These are phyloP conservation scores for Aspergillus alliaceus DNA, from an alignment of 2,329 filamentous ascomycete species.

Conservation along the genomic window DNA sequence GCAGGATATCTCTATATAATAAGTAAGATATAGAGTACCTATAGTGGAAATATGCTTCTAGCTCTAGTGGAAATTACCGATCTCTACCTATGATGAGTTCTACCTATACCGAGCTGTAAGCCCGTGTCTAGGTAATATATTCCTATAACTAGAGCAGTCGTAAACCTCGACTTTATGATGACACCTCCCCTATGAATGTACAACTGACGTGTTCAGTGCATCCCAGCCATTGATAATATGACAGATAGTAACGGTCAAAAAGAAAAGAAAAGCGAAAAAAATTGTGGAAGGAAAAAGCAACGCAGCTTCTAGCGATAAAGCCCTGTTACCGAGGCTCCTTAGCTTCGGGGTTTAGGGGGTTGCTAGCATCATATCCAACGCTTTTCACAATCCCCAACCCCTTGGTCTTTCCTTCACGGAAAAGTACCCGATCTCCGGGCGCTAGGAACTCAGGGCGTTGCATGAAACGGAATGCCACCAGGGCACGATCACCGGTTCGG, in stretches of 20 bases:
- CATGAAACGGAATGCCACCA: slow-evolving; percentile 91
- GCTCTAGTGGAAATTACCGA: no score
- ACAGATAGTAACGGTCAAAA: background rate
- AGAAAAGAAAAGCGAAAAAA: background rate
- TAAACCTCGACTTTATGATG: background rate
- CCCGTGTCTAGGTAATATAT: no score
- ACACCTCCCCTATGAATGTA: background rate
- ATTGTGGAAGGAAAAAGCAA: background rate
- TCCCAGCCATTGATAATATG: background rate
- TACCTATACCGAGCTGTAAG: no score
- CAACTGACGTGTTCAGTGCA: background rate
- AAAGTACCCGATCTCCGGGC: slow-evolving; percentile 84
- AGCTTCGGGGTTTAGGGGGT: slow-evolving; percentile 47
- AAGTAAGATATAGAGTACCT: no score
- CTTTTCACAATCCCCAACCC: slow-evolving; percentile 91
- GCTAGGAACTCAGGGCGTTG: slow-evolving; percentile 90
- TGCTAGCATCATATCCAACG: slow-evolving; percentile 76
- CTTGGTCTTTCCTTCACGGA: slow-evolving; percentile 93
- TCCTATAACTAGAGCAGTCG: background rate
- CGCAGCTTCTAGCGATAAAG: background rate
- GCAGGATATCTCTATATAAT: no score
- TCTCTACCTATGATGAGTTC: no score
- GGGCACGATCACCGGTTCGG: slow-evolving; percentile 88
- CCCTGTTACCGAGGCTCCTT: slow-evolving; percentile 23
- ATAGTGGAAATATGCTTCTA: no score